These are phyloP conservation scores for Ceratocystis variospora DNA, from an alignment of 2,329 filamentous ascomycete species.

Conservation along the genomic window DNA sequence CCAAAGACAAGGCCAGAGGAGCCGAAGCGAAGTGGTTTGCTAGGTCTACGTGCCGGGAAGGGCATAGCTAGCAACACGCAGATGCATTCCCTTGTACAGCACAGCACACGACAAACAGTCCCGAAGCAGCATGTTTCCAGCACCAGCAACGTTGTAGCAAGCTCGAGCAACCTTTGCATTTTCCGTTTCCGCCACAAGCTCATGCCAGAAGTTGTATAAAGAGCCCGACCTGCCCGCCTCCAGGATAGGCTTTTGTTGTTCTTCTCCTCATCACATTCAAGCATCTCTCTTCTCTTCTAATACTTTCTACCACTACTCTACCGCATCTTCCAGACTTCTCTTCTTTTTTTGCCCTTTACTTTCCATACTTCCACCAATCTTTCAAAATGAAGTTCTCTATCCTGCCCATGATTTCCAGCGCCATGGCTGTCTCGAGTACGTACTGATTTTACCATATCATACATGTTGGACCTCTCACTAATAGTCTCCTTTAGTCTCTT, in stretches of 20 bases:
- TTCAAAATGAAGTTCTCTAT: constrained; percentile 34
- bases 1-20: too few relatives aligned
- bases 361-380: constrained; percentile 2
- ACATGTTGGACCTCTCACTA: not conserved
- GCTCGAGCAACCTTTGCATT: not conserved
- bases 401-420: constrained; percentile 29
- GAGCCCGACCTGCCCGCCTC: not conserved
- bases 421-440: constrained; percentile 28
- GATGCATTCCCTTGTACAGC: too few relatives aligned
- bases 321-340: not conserved
- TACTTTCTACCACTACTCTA: not conserved
- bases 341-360: not conserved
- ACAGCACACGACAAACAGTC: not conserved
- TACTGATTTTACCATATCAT: constrained; percentile 5
- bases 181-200: not conserved
- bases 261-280: not conserved
- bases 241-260: not conserved
- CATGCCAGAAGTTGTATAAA: not conserved
- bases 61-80: not conserved
- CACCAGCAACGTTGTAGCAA: not conserved
- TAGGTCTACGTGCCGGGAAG: not conserved
- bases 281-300: constrained; percentile 1
- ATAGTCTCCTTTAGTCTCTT: constrained; percentile 40
- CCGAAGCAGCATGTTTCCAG: too few relatives aligned
- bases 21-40: too few relatives aligned